These are phyloP conservation scores for Coelastrella sp. DNA, from an alignment of 139 green algal genomes.

Conservation along the genomic window DNA sequence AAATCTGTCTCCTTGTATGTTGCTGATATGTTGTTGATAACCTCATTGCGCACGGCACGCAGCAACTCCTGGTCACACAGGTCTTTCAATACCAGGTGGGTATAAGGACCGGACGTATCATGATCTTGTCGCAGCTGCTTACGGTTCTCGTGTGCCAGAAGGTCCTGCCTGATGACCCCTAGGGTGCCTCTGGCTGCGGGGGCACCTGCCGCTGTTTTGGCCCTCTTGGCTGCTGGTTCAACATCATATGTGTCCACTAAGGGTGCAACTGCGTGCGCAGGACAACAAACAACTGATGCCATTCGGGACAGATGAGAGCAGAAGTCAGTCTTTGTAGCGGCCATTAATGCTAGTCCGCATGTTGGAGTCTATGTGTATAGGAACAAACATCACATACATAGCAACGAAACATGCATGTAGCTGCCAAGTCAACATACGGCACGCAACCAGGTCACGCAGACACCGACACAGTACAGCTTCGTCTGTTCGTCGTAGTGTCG, in stretches of 20 bases:
- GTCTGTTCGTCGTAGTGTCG: no score
- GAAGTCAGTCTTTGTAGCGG: neutral
- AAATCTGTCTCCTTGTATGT: constrained; percentile 95
- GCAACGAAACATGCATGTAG: no score
- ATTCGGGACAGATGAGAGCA: neutral
- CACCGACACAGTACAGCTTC: no score
- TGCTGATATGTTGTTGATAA: constrained; percentile 85
- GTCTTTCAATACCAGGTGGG: constrained; percentile 56
- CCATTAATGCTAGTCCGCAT: neutral
- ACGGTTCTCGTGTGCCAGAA: constrained; percentile 46
- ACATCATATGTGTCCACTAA: neutral
- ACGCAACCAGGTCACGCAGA: constrained; percentile 5
- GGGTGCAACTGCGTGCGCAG: neutral
- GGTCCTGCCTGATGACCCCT: constrained; percentile 41
- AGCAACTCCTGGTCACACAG: constrained; percentile 54
- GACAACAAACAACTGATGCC: neutral
- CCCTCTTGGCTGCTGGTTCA: constrained; percentile 5
- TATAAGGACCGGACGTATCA: constrained; percentile 63
- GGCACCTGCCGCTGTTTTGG: neutral
- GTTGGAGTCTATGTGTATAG: neutral
- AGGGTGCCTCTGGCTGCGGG: neutral
- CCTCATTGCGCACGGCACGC: constrained; percentile 76
- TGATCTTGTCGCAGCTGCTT: constrained; percentile 52
- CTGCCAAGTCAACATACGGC: neutral
- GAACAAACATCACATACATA: no score